Conservation (phyloP, 2,329 filamentous ascomycete genomes). For the Trichoderma lentiforme region DNA sequence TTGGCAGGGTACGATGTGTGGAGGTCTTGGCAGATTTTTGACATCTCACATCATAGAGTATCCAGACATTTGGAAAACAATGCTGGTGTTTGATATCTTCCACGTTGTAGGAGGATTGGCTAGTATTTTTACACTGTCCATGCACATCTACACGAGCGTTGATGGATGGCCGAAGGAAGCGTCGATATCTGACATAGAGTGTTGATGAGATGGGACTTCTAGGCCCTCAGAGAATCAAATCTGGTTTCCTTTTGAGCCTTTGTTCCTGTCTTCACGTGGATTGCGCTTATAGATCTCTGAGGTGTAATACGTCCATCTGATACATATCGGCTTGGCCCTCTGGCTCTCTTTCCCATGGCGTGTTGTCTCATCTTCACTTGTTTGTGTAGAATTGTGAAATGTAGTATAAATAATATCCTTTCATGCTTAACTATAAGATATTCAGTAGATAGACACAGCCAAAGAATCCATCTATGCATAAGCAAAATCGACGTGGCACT, state of each 20-base stretch:
- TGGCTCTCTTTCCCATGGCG: not conserved
- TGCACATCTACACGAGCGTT: not conserved
- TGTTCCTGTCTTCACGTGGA: not conserved
- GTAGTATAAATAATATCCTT: no score
- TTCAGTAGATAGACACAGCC: not conserved
- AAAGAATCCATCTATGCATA: not conserved
- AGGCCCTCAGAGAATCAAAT: not conserved
- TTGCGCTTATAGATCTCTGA: not conserved
- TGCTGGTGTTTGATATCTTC: no score
- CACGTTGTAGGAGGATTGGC: not conserved
- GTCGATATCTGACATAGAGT: not conserved
- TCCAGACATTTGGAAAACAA: not conserved
- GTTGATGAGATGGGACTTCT: not conserved
- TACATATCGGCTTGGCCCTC: not conserved
- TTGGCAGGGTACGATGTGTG: not conserved
- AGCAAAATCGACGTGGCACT: not conserved
- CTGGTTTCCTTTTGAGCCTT: not conserved
- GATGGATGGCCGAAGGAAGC: not conserved
- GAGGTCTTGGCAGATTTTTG: not conserved
- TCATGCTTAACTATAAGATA: not conserved
- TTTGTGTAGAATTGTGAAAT: no score
- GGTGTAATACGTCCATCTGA: not conserved
- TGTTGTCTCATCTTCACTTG: not conserved
- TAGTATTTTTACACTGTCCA: not conserved
- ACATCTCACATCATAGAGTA: not conserved